These are phyloP conservation scores for Ceratocystis variospora DNA, from an alignment of 2,329 filamentous ascomycete species.

Conservation along the genomic window DNA sequence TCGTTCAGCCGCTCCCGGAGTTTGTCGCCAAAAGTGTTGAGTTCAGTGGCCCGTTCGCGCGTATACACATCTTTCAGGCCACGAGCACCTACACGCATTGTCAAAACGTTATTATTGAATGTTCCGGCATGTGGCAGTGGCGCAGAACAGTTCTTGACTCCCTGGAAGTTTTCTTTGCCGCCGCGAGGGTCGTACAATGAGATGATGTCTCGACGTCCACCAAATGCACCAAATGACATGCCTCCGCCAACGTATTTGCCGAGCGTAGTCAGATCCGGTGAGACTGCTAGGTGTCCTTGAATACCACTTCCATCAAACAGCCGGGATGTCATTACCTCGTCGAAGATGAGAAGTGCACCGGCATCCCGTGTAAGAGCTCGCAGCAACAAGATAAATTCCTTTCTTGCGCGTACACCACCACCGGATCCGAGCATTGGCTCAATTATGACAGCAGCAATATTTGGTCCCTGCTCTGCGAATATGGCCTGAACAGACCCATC, in stretches of 20 bases:
- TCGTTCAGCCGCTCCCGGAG: slow-evolving; percentile 25
- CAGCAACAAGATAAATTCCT: slow-evolving; percentile 39
- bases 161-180: slow-evolving; percentile 43
- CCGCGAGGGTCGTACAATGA: slow-evolving; percentile 38
- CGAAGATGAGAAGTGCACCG: slow-evolving; percentile 49
- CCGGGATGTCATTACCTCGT: slow-evolving; percentile 59
- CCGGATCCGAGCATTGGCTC: slow-evolving; percentile 53
- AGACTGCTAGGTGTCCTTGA: slow-evolving; percentile 30
- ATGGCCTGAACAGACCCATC: slow-evolving; percentile 32
- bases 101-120: slow-evolving; percentile 52
- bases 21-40: slow-evolving; percentile 26
- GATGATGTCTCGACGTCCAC: slow-evolving; percentile 47
- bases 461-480: slow-evolving; percentile 24
- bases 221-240: slow-evolving; percentile 53
- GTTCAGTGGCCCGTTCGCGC: slow-evolving; percentile 24
- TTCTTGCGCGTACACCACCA: slow-evolving; percentile 39
- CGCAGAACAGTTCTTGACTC: slow-evolving; percentile 40
- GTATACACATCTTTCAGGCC: slow-evolving; percentile 29
- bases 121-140: slow-evolving; percentile 44
- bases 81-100: slow-evolving; percentile 30
- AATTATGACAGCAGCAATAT: slow-evolving; percentile 49
- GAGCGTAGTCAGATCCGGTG: slow-evolving; percentile 48
- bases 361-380: slow-evolving; percentile 28
- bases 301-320: slow-evolving; percentile 37
- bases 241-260: slow-evolving; percentile 57